Base-by-base conservation (phyloP, 371 early-diverging fungal species). In the Mucor racemosus region DNA sequence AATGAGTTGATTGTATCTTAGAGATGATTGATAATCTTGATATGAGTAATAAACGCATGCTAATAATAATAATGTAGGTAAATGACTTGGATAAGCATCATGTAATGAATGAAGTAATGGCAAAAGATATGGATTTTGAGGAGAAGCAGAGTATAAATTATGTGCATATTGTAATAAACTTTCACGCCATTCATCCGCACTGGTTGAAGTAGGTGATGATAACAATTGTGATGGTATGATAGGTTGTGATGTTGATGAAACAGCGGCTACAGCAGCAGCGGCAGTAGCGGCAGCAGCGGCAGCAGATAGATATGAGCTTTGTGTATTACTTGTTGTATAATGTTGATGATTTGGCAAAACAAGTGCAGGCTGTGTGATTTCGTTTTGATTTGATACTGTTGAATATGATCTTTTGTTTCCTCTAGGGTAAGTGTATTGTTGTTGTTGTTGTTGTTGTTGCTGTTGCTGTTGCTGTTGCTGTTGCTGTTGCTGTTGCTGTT, bases 41-140 rank as follows among this genome's bases (percentile, higher is more conserved):
- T 89, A 88, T 15, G 94, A 91, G 75, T 92, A 94, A 77, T 93
- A 91, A 10, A 93, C 94, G 68, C 95, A 96, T 0, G 95, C 96
- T 38, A 95, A 77, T 33, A 96, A 78, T 19, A 96, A 82, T 5
- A 95, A 79, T 4, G 94, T 93, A 7, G 95, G 94, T 55, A 96
- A 75, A 71, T 94, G 94, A 1, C 82, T 73, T 1, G 86, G 88
- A 68, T 89, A 88, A 14, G 88, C 76, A 26, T 81, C 72, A 62
- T 88, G 86, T 35, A 95, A 73, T 3, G 80, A 78, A 70, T 89
- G 89, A 21, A 96, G 84, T 26, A 92, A 72, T 4, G 81, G 75
- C 34, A 86, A 66, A 0, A 82, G 66, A 17, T 76, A 74, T 8
- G 87, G 84, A 9, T 77, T 85, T 57, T 85, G 87, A 1, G 91